Evolutionary conservation across 495 filamentous ascomycete species (phyloP), one percentile per base, ranked within the genome.

Genomic region (Poronia punctata): DNA sequence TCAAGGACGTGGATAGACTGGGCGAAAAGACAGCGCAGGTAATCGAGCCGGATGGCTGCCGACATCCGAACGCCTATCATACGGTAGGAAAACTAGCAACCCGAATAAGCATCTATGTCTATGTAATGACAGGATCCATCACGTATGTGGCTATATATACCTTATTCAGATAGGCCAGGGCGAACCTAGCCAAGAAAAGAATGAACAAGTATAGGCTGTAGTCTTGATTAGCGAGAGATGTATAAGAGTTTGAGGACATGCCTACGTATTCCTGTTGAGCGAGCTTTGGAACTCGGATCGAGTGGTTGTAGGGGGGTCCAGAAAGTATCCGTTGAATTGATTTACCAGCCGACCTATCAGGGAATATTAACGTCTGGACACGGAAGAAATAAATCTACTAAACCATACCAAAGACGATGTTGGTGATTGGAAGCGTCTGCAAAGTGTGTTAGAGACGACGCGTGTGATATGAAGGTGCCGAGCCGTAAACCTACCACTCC

Each of bases 1-100:
- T 79, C 75, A 14, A 79, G 69, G 35, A 73, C 69, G 40, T 74
- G 64, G 24, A 79, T 61, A 18, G 72, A 67, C 46, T 79, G 74
- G 17, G 52, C 49, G 38, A 79, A 79, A 17, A 79, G 66, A 12
- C 62, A 65, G 16, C 61, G 52, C 24, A 79, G 59, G 37, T 75
- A 75, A 34, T 69, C 60, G 4, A 76, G 66, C 23, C 76, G 63
- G 32, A 79, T 62, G 16, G 61, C 69, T 3, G 67, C 65, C 21
- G 66, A 70, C 61, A 71, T 71, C 33, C 67, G 66, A 47, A 71
- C 67, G 34, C 67, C 67, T 31, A 71, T 70, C 36, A 70, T 53
- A 6, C 67, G 66, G 40, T 65, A 70, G 48, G 60, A 56, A 47
- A 70, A 68, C 61, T 62, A 30, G 15, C 4, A 24, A 10, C 2